Base-by-base conservation (phyloP, 169 alveolate species). In the Besnoitia besnoiti region DNA sequence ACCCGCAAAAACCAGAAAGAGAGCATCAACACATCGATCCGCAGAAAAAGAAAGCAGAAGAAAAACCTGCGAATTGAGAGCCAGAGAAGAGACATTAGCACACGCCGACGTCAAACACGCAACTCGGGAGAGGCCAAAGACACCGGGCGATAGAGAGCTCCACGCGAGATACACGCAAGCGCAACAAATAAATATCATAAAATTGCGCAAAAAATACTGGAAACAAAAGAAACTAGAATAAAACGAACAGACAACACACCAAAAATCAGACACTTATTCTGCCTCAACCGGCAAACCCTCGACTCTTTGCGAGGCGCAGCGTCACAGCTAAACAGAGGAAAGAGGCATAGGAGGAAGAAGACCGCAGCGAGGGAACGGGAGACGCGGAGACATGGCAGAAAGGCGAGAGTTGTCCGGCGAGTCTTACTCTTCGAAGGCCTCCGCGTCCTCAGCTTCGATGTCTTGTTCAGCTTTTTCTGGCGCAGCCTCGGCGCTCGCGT, bases 381-480 rank as follows among this genome's bases (percentile, higher is more conserved):
- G 39, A 1, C 4, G 44, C 46, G 80, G 21, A 42, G 44, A 67
- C 80, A 7, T 2, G 44, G 80, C 80, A 19, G 30, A 19, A 30
- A 61, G 30, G 76, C 37, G 30, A 24, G 76, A 5, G 30, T 8
- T 14, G 21, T 67, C n/a, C 24, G 4, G 12, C n/a, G 7, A 8
- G 8, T 5, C 80, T 30, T 67, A 67, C 80, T 67, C 80, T 67
- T 67, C 80, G n/a, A 67, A 67, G 80, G 47, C 39, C 24, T n/a
- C 80, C 2, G 80, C 80, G 44, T 67, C 80, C 12, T 67, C 39
- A 2, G 39, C 46, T 67, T 67, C 80, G 80, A 35, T n/a, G 24
- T 30, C 80, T n/a, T 67, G 47, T 67, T 67, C 80, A 37, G 80
- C 4, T 67, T 1, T 7, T 67, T n/a, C 80, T 2, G 67, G 5